Base-by-base conservation (phyloP, 2,329 filamentous ascomycete species). In the Aspergillus pseudoglaucus region DNA sequence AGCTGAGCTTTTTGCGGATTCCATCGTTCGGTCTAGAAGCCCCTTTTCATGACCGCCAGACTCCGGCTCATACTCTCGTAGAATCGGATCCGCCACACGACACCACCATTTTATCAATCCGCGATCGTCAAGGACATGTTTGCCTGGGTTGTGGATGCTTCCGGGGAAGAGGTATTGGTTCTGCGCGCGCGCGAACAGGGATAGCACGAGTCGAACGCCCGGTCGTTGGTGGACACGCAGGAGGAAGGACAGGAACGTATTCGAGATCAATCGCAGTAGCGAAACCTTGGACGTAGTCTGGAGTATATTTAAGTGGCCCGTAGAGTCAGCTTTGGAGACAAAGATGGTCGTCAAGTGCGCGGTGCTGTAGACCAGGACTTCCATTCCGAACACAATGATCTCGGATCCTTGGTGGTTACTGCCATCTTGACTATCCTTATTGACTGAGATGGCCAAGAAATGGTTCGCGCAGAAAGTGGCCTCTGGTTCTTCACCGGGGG, bases 61-160 rank as follows among this genome's bases (percentile, higher is more conserved):
- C 23, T 78, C 68, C 53, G 59, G 58, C 51, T 64, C 59, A 53
- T 62, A 68, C 54, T 64, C 76, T 63, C 61, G 72, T 9, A 95
- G 68, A 3, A 96, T 74, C 0, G 87, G 86, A 61, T 96, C 85
- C 10, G 96, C 71, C 9, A 91, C 87, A 14, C 82, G 84, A 62
- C 90, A 95, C 93, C 93, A 98, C 93, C 93, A 98, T 60, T 85
- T 88, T 17, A 98, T 88, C 45, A 98, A 74, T 0, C 87, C 88
- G 27, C 90, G 79, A 60, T 98, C 93, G 59, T 95, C 89, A 7
- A 97, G 74, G 0, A 98, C 85, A 71, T 98, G 93, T 64, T 98
- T 98, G 2, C 81, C 80, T 15, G 71, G 68, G 64, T 96, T 91
- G 51, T 95, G 84, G 35, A 90, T 82, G 61, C 91, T 97, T 0